Evolutionary conservation across 2,329 filamentous ascomycete species (phyloP).

Genomic region (Capronia americana): DNA sequence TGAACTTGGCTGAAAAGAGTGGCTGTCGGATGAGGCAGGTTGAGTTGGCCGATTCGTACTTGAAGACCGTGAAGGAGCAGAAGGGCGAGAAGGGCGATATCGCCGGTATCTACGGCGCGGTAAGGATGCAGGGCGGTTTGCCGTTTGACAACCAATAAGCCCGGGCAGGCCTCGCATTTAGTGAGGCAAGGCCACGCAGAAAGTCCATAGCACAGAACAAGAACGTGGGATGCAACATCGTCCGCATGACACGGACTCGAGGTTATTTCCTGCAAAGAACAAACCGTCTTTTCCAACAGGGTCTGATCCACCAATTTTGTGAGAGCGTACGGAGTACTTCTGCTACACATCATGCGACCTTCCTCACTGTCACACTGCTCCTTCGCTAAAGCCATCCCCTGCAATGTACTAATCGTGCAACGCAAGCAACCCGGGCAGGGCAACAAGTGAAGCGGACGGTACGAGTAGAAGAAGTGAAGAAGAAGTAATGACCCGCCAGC

Average conservation of each 20-base stretch:
- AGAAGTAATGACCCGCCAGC: too few species aligned
- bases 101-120: conserved; percentile 80
- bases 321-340: not conserved
- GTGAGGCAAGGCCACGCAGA: not conserved
- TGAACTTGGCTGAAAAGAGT: conserved; percentile 66
- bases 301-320: not conserved
- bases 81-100: conserved; percentile 67
- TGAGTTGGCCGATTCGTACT: conserved; percentile 71
- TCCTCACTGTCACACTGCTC: not conserved
- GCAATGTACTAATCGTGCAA: too few species aligned
- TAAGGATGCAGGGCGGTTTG: conserved; percentile 75
- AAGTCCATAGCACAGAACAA: not conserved
- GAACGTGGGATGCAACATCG: not conserved
- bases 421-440: too few species aligned
- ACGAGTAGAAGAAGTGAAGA: too few species aligned
- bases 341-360: not conserved
- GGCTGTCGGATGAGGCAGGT: conserved; percentile 70
- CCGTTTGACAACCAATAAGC: conserved; percentile 68
- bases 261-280: not conserved
- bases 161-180: not conserved
- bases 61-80: conserved; percentile 70
- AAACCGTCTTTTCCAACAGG: not conserved
- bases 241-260: not conserved
- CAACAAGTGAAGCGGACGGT: too few species aligned
- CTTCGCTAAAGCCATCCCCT: too few species aligned